Evolutionary conservation across 495 filamentous ascomycete species (phyloP).

Genomic region (Neurospora intermedia): DNA sequence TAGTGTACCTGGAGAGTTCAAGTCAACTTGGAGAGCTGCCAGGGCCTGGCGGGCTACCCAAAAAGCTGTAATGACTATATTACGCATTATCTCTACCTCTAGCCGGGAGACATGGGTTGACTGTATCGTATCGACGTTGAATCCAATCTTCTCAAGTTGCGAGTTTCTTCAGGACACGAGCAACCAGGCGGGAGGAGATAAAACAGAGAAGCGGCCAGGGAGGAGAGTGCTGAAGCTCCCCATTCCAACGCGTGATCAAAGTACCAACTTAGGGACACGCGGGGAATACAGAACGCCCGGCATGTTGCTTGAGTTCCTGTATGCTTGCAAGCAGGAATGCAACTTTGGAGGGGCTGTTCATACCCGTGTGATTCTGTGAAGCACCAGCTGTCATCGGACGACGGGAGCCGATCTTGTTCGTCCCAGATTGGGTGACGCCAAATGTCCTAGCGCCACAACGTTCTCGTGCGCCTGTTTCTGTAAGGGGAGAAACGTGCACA

Average conservation of each 20-base stretch:
- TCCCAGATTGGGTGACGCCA: background rate
- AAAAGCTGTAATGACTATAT: background rate
- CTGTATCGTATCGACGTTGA: background rate
- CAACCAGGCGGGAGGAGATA: background rate
- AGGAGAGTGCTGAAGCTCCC: background rate
- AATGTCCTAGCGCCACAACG: background rate
- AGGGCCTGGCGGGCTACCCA: background rate
- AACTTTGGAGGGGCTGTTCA: background rate
- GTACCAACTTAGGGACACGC: background rate
- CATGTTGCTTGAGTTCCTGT: background rate
- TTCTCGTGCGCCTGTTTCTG: background rate
- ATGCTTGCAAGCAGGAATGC: background rate
- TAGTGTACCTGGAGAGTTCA: constrained; percentile 7
- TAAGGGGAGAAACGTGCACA: background rate
- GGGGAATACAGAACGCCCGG: background rate
- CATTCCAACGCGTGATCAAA: background rate
- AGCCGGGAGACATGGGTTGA: background rate
- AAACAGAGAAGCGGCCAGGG: background rate
- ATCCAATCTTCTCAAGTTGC: background rate
- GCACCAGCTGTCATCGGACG: background rate
- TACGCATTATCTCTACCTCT: background rate
- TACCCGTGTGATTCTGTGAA: background rate
- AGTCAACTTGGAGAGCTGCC: constrained; percentile 13
- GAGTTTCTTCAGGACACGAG: background rate
- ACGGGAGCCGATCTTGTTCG: background rate